Percentiles rank a stretch among this genome's conserved stretches.
Conservation (phyloP, 176 grass and related monocot genomes). For the Cymbopogon citratus region DNA sequence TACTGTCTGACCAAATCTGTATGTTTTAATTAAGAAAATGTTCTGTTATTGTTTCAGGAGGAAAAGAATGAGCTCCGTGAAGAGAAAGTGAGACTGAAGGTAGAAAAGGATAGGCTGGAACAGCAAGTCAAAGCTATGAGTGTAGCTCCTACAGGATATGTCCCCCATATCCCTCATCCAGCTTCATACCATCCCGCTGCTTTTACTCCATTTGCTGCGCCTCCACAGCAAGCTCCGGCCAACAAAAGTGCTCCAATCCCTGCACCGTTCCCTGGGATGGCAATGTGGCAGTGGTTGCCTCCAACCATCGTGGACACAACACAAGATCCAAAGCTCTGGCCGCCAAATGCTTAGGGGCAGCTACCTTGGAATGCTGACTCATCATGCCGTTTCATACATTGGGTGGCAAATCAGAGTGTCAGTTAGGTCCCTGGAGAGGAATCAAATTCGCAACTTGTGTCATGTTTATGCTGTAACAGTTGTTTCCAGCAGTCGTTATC, state of each 20-base stretch:
- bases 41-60: slow-evolving; percentile 34
- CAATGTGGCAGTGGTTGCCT: slow-evolving; percentile 89
- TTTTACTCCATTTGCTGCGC: slow-evolving; percentile 35
- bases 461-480: slow-evolving; percentile 12
- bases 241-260: slow-evolving; percentile 42
- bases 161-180: slow-evolving; percentile 64
- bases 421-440: slow-evolving; percentile 2
- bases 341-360: slow-evolving; percentile 61
- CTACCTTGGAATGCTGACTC: background rate
- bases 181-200: slow-evolving; percentile 33
- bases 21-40: background rate
- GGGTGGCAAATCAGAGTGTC: slow-evolving; percentile 19
- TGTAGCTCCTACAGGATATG: slow-evolving; percentile 49
- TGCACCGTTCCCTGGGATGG: slow-evolving; percentile 47
- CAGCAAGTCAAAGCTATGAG: slow-evolving; percentile 63
- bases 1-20: background rate
- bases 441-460: background rate
- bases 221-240: slow-evolving; percentile 22
- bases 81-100: slow-evolving; percentile 75
- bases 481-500: background rate
- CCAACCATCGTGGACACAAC: slow-evolving; percentile 60
- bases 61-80: slow-evolving; percentile 79
- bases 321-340: slow-evolving; percentile 85
- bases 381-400: slow-evolving; percentile 3
- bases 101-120: slow-evolving; percentile 66